Percentiles rank a stretch among this genome's conserved stretches.
These are phyloP conservation scores for Agrocybe pediades DNA, from an alignment of 768 basidiomycete genomes.

Conservation along the genomic window DNA sequence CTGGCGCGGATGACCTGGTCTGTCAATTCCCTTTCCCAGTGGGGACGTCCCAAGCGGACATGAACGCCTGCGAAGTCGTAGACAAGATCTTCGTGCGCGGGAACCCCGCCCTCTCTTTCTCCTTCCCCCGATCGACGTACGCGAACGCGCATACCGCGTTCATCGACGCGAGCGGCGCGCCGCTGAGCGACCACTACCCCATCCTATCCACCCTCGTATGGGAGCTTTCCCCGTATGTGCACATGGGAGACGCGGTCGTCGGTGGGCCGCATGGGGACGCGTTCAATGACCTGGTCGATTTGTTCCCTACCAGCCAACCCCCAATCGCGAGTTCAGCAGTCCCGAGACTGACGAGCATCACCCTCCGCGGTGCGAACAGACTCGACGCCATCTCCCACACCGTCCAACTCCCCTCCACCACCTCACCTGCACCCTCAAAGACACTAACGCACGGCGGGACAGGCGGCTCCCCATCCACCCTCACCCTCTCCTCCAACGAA, in stretches of 20 bases:
- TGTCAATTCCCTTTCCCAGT: constrained; percentile 33
- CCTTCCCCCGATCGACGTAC: constrained; percentile 26
- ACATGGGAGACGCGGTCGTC: constrained; percentile 31
- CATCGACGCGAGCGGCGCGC: constrained; percentile 26
- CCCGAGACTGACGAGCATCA: constrained; percentile 30
- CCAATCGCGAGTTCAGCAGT: constrained; percentile 3
- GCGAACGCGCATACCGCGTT: constrained; percentile 34
- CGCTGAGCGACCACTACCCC: constrained; percentile 39
- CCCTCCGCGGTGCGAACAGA: constrained; percentile 30
- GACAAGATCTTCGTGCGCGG: constrained; percentile 37
- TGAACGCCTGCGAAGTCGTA: constrained; percentile 37
- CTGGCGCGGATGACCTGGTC: constrained; percentile 25
- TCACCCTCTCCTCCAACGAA: constrained; percentile 28
- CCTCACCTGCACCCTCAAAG: constrained; percentile 15
- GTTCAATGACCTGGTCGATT: constrained; percentile 31
- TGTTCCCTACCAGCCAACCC: too few relatives aligned
- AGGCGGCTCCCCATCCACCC: constrained; percentile 30
- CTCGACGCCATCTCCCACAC: constrained; percentile 33
- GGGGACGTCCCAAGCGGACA: constrained; percentile 26
- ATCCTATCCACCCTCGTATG: constrained; percentile 29
- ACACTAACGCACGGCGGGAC: constrained; percentile 32
- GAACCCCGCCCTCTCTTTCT: constrained; percentile 22
- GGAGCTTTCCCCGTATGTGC: constrained; percentile 29
- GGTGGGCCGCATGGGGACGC: constrained; percentile 34
- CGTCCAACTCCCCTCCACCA: constrained; percentile 18